Evolutionary conservation across 257 asterid species (phyloP).

Genomic region (Solanum chmielewskii): DNA sequence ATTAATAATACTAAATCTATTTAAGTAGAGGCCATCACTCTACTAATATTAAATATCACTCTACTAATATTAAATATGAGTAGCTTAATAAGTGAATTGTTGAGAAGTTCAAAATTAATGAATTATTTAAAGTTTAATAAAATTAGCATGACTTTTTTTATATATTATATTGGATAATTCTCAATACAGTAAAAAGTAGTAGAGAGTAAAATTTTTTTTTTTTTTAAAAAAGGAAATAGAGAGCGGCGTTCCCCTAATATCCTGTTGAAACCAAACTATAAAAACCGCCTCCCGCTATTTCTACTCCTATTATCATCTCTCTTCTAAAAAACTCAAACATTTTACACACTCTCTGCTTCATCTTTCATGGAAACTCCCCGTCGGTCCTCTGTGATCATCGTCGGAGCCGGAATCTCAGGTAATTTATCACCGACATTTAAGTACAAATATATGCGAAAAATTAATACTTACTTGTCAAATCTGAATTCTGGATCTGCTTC

Average conservation of each 20-base stretch:
- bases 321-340: not conserved
- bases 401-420: conserved; percentile 95
- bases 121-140: no score
- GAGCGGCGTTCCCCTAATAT: not conserved
- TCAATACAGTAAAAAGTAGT: not conserved
- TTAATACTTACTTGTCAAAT: not conserved
- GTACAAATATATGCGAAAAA: not conserved
- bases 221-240: not conserved
- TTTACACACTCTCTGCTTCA: not conserved
- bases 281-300: conserved; percentile 46
- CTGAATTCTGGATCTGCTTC: not conserved
- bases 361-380: conserved; percentile 36
- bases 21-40: no score
- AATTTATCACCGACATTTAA: not conserved
- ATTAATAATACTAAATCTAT: no score
- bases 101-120: no score
- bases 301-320: conserved; percentile 9
- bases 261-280: conserved; percentile 7
- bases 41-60: no score
- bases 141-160: no score
- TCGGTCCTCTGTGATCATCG: conserved; percentile 51
- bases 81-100: not conserved
- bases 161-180: not conserved
- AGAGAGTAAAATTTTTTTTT: no score
- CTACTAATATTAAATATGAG: no score